Evolutionary conservation across 768 basidiomycete species (phyloP).

Genomic region (Porphyrellus cyaneotinctus): DNA sequence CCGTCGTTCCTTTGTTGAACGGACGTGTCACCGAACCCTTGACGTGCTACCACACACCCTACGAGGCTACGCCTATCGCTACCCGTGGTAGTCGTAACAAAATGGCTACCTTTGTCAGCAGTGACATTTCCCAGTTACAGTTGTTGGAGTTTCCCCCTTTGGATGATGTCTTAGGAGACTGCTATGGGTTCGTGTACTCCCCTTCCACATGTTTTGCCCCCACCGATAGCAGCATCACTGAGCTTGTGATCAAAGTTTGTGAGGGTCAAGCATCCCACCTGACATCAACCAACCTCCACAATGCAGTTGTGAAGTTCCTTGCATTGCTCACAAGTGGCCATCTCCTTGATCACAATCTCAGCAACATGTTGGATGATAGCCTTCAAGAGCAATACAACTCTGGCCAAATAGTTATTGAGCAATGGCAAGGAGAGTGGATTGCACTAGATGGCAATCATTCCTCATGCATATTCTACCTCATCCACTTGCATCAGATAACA

Average conservation of each 20-base stretch:
- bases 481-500: neutral
- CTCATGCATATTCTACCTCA: neutral
- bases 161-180: neutral
- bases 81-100: too few species aligned
- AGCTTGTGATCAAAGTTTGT: neutral
- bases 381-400: neutral
- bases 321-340: neutral
- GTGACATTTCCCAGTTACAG: neutral
- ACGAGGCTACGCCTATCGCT: too few species aligned
- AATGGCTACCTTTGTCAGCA: neutral
- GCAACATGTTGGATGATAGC: neutral
- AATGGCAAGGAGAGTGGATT: neutral
- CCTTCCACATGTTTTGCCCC: neutral
- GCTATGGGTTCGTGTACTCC: constrained; percentile 1
- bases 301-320: neutral
- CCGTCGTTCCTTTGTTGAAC: too few species aligned
- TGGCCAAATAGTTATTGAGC: neutral
- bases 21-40: too few species aligned
- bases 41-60: too few species aligned
- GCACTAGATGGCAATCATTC: neutral
- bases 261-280: neutral
- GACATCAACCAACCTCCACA: neutral
- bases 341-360: neutral
- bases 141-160: neutral
- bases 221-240: neutral